Conservation (phyloP, 1,139 yeast species). For the Debaryomyces fabryi region DNA sequence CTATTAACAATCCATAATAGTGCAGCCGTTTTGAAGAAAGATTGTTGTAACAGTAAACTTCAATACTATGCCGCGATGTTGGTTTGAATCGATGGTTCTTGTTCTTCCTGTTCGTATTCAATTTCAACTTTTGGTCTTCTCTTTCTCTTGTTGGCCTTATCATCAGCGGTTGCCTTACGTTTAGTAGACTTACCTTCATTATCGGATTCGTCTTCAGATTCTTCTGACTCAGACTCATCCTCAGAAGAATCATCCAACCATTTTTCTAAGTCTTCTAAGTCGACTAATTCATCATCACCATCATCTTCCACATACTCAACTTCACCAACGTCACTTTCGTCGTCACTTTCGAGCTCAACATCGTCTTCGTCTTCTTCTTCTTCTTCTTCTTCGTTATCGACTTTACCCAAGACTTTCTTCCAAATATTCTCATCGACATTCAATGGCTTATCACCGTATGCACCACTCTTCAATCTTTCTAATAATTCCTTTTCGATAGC, state of each 20-base stretch:
- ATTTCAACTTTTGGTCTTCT: slow-evolving; percentile 80
- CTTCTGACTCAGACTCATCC: slow-evolving; percentile 38
- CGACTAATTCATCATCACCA: slow-evolving; percentile 86
- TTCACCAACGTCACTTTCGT: slow-evolving; percentile 72
- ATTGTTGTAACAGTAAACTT: background rate
- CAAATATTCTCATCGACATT: slow-evolving; percentile 95
- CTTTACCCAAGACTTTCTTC: slow-evolving; percentile 87
- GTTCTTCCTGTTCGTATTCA: slow-evolving; percentile 76
- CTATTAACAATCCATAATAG: background rate
- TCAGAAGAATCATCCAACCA: slow-evolving; percentile 77
- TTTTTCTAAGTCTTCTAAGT: slow-evolving; percentile 86
- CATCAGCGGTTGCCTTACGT: slow-evolving; percentile 41
- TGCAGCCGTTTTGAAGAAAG: background rate
- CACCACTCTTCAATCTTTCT: slow-evolving; percentile 94
- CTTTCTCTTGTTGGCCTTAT: slow-evolving; percentile 41
- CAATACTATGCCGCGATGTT: slow-evolving; percentile 29
- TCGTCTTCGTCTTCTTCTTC: slow-evolving; percentile 62
- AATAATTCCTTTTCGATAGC: slow-evolving; percentile 93
- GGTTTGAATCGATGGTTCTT: slow-evolving; percentile 32
- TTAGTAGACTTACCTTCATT: slow-evolving; percentile 36
- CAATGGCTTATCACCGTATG: slow-evolving; percentile 96
- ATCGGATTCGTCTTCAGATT: slow-evolving; percentile 40
- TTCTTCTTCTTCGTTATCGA: slow-evolving; percentile 60
- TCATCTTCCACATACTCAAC: slow-evolving; percentile 86
- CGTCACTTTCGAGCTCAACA: slow-evolving; percentile 58